These are phyloP conservation scores for Malus orientalis DNA, from an alignment of 306 rosid species.

Conservation along the genomic window DNA sequence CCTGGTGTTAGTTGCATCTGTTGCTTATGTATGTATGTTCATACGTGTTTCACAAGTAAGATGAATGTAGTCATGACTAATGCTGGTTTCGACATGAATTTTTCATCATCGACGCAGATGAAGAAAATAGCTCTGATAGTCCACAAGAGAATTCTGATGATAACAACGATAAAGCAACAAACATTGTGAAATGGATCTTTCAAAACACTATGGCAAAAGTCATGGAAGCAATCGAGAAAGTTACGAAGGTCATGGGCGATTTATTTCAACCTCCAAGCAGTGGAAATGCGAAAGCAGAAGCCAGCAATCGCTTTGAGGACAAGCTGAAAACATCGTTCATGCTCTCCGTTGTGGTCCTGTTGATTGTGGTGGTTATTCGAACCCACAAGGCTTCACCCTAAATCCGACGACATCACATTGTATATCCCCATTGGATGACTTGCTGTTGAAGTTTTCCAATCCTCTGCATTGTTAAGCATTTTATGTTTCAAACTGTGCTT, in stretches of 20 bases:
- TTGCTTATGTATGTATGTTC: background rate
- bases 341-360: constrained; percentile 60
- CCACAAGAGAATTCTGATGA: constrained; percentile 19
- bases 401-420: constrained; percentile 33
- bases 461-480: background rate
- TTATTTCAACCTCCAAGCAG: constrained; percentile 25
- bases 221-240: constrained; percentile 40
- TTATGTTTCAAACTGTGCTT: background rate
- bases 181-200: constrained; percentile 34
- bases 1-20: background rate
- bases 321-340: constrained; percentile 53
- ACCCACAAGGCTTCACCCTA: constrained; percentile 22
- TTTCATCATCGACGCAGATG: constrained; percentile 18
- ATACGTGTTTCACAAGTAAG: background rate
- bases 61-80: background rate
- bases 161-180: constrained; percentile 12
- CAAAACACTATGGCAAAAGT: constrained; percentile 25
- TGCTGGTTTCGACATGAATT: background rate
- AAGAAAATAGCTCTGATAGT: constrained; percentile 4
- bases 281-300: constrained; percentile 6
- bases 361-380: constrained; percentile 61
- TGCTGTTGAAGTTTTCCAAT: background rate
- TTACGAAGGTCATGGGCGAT: constrained; percentile 32
- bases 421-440: background rate
- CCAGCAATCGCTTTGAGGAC: constrained; percentile 30